Evolutionary conservation across 2,329 filamentous ascomycete genomes (phyloP).

Genomic region (Colletotrichum scovillei): DNA sequence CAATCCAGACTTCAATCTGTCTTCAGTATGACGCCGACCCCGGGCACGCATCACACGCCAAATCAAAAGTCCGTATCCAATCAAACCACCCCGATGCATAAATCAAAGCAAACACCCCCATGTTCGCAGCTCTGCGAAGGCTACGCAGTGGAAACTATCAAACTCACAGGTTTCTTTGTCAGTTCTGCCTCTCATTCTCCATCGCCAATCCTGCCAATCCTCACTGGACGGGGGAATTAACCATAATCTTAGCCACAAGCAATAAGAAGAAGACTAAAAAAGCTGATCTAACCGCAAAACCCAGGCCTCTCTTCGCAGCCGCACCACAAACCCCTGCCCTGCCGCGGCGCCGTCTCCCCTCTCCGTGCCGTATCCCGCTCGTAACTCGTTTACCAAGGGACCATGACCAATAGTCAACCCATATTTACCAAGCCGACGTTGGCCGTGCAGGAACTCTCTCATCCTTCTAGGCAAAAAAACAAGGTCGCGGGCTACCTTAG

Average conservation of each 20-base stretch:
- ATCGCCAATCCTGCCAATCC: background rate
- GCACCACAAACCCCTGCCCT: background rate
- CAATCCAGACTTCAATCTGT: background rate
- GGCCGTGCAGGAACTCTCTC: background rate
- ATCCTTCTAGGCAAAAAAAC: background rate
- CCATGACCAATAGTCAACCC: background rate
- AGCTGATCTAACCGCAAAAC: background rate
- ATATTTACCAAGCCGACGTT: background rate
- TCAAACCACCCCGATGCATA: constrained; percentile 10
- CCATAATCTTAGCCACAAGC: background rate
- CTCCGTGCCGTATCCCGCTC: background rate
- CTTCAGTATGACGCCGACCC: background rate
- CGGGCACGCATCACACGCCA: background rate
- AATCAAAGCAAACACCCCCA: background rate
- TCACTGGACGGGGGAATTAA: background rate
- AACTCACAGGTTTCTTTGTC: background rate
- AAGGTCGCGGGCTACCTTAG: background rate
- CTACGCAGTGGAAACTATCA: background rate
- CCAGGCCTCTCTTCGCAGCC: background rate
- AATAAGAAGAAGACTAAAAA: background rate
- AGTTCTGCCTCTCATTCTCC: background rate
- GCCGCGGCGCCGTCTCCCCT: no score
- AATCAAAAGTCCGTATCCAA: constrained; percentile 14
- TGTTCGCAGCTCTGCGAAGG: background rate
- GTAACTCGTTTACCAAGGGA: background rate